Conservation (phyloP, 129 eudicot species). For the Flaveria brownii region DNA sequence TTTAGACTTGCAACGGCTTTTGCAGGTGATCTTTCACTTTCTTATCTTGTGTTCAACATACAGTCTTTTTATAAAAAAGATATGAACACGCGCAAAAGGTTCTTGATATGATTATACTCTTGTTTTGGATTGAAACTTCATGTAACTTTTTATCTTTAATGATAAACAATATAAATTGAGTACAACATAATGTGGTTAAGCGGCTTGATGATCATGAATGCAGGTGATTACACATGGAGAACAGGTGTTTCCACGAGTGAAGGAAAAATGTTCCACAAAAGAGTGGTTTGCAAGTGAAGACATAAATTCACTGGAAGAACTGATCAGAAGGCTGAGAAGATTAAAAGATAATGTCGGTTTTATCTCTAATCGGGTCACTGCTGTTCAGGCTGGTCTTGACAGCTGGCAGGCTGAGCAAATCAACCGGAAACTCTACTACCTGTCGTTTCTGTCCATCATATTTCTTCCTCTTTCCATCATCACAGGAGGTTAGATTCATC, state of each 20-base stretch:
- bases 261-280: slow-evolving; percentile 79
- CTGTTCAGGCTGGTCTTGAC: slow-evolving; percentile 92
- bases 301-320: slow-evolving; percentile 69
- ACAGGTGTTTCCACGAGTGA: slow-evolving; percentile 95
- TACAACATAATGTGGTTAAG: neutral
- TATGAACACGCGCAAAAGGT: neutral
- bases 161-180: neutral
- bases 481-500: slow-evolving; percentile 73
- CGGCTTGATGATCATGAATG: slow-evolving; percentile 8
- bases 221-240: slow-evolving; percentile 96
- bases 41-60: no score
- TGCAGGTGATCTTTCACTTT: slow-evolving; percentile 57
- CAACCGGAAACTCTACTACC: slow-evolving; percentile 85
- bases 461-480: slow-evolving; percentile 87
- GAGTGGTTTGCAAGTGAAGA: slow-evolving; percentile 85
- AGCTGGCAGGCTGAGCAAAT: slow-evolving; percentile 98
- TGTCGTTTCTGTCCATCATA: slow-evolving; percentile 87
- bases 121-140: neutral
- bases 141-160: neutral
- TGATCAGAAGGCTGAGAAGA: slow-evolving; percentile 66
- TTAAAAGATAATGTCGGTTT: slow-evolving; percentile 90
- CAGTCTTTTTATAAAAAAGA: neutral
- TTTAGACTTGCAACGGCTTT: slow-evolving; percentile 89
- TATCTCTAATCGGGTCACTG: slow-evolving; percentile 87
- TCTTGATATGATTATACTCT: neutral